These are phyloP conservation scores for Trametes elegans DNA, from an alignment of 768 basidiomycete species.

Conservation along the genomic window DNA sequence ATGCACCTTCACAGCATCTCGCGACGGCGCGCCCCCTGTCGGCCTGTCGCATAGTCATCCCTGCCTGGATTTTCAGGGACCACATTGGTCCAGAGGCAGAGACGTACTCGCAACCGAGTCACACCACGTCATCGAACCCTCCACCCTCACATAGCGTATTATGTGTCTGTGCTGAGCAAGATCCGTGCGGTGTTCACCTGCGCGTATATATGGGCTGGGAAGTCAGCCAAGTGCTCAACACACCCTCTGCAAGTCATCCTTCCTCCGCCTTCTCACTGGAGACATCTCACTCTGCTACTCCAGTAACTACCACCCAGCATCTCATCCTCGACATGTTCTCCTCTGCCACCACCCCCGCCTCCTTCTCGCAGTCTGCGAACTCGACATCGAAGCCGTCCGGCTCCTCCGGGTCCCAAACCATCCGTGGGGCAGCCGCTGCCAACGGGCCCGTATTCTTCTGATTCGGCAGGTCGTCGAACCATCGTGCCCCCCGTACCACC, in stretches of 20 bases:
- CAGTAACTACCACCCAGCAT: background rate
- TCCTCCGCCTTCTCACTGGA: too few relatives aligned
- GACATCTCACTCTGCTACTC: background rate
- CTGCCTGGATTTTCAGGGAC: conserved; percentile 21
- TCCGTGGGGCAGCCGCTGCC: conserved; percentile 8
- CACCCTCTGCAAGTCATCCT: background rate
- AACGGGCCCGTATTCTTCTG: conserved; percentile 18
- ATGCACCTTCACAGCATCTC: conserved; percentile 12
- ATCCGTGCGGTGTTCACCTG: too few relatives aligned
- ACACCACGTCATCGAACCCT: conserved; percentile 12
- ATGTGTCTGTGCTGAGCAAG: conserved; percentile 9
- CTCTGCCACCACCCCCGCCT: conserved; percentile 1
- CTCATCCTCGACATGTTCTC: conserved; percentile 3
- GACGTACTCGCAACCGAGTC: conserved; percentile 8
- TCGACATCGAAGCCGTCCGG: conserved; percentile 16
- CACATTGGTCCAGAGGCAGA: conserved; percentile 2
- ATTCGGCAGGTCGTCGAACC: background rate
- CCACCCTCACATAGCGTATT: conserved; percentile 4
- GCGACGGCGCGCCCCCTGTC: conserved; percentile 10
- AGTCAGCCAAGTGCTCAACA: background rate
- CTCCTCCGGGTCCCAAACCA: conserved; percentile 10
- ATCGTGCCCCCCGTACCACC: background rate
- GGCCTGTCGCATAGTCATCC: conserved; percentile 17
- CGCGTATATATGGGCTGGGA: conserved; percentile 9
- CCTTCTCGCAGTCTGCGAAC: conserved; percentile 7